A percentile compares a stretch with the other conserved stretches of the same genome.
Evolutionary conservation across 1,284 basidiomycete species (phyloP).

Genomic region (Mycena sp.): DNA sequence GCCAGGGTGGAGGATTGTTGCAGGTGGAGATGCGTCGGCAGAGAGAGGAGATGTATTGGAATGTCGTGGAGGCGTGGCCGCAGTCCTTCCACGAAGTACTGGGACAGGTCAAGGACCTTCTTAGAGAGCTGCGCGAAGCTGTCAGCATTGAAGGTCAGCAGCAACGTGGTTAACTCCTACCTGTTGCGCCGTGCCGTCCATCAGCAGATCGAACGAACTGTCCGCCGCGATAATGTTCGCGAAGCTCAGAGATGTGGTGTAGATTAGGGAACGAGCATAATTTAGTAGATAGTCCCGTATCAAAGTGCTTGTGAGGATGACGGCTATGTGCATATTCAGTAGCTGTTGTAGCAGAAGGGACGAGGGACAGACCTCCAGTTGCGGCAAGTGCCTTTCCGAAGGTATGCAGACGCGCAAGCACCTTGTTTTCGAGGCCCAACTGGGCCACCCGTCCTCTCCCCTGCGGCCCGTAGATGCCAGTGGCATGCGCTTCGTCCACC

Average conservation of each 20-base stretch:
- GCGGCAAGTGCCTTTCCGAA: slow-evolving; percentile 64
- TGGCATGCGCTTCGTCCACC: slow-evolving; percentile 92
- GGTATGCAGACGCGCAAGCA: slow-evolving; percentile 73
- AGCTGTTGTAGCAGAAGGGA: not conserved
- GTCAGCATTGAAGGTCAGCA: slow-evolving; percentile 20
- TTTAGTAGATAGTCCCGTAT: slow-evolving; percentile 90
- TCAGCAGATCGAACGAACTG: slow-evolving; percentile 82
- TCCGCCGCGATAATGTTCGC: slow-evolving; percentile 79
- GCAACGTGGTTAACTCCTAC: slow-evolving; percentile 27
- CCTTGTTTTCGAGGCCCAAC: slow-evolving; percentile 67
- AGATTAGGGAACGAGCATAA: slow-evolving; percentile 91
- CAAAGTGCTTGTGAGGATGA: slow-evolving; percentile 76
- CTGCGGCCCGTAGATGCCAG: slow-evolving; percentile 81
- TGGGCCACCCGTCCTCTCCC: slow-evolving; percentile 76
- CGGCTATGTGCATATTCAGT: slow-evolving; percentile 58
- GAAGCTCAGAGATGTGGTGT: slow-evolving; percentile 84
- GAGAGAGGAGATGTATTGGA: slow-evolving; percentile 42
- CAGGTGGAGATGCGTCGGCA: slow-evolving; percentile 39
- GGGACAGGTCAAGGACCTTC: slow-evolving; percentile 46
- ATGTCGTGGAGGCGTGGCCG: slow-evolving; percentile 38
- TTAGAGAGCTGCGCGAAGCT: slow-evolving; percentile 51
- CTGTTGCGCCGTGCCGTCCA: slow-evolving; percentile 69
- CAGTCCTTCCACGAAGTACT: slow-evolving; percentile 45
- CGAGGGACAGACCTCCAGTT: slow-evolving; percentile 69
- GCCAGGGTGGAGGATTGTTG: slow-evolving; percentile 55